Evolutionary conservation across 306 rosid species (phyloP), one percentile per base, ranked within the genome.

Genomic region (Alnus rubra): DNA sequence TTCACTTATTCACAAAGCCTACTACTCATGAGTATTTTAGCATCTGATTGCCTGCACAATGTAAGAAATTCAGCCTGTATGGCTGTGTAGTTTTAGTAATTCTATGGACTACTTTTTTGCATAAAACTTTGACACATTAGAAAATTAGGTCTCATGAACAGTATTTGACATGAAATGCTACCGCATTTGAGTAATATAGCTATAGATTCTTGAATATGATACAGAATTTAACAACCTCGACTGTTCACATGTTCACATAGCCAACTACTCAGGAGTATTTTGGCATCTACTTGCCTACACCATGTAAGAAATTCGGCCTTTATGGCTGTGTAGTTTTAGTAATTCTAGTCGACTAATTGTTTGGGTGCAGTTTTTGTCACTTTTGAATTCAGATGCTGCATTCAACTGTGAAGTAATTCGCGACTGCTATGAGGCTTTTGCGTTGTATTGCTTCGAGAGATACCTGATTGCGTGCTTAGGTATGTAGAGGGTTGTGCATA

Each of bases 341-440:
- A 16, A 39, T 67, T 39, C 72, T 14, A 18, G 51, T 67, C 6
- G 72, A 67, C 31, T 67, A 67, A 67, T 67, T 67, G 45, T 72
- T 80, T 35, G 69, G 87, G 42, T 89, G 91, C 92, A 96, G 98
- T 90, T 91, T 85, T 84, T 96, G 79, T 96, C 98, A 47, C 89
- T 93, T 77, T 80, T 96, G 88, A 90, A 93, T 89, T 87, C 99
- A 80, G 77, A 85, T 83, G 97, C 90, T 15, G 99, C 99, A 76
- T 96, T 96, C 84, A 90, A 96, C 82, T 93, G 93, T 78, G 98
- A 93, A 91, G 82, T 91, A 76, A 91, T 96, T 69, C 89, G 99
- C 76, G 99, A 96, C 82, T 96, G 98, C 86, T 96, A 96, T 28
- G 99, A 96, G 88, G 98, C 99, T 51, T 96, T 96, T 89, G 99